Conservation (phyloP, 2,329 filamentous ascomycete species). For the Ascochyta rabiei region DNA sequence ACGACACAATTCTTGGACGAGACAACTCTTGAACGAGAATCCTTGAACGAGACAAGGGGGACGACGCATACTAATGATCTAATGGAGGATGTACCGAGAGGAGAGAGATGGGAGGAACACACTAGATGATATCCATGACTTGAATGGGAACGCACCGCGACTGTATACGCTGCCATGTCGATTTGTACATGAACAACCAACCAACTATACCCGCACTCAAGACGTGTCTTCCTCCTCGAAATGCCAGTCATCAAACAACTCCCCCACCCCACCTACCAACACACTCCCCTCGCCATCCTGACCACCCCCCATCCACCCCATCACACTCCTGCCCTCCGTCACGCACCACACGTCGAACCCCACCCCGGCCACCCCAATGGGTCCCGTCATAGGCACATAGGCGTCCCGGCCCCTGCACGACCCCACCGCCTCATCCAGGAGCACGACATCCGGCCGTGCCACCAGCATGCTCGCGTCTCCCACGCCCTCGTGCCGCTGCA, state of each 20-base stretch:
- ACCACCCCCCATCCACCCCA: background rate
- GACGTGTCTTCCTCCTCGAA: background rate
- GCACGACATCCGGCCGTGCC: background rate
- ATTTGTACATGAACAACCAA: constrained; percentile 1
- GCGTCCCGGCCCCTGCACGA: constrained; percentile 14
- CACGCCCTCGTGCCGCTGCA: constrained; percentile 16
- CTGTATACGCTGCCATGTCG: background rate
- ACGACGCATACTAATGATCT: background rate
- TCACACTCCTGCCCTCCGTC: background rate
- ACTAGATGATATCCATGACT: constrained; percentile 30
- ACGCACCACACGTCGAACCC: constrained; percentile 30
- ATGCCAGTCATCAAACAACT: constrained; percentile 22
- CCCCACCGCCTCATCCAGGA: constrained; percentile 29
- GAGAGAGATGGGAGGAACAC: background rate
- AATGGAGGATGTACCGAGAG: background rate
- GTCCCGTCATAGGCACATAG: constrained; percentile 24
- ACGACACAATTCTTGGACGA: too few species aligned
- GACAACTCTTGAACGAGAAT: too few species aligned
- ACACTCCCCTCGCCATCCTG: background rate
- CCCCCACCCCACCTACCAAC: background rate
- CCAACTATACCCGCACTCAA: background rate
- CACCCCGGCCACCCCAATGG: constrained; percentile 6
- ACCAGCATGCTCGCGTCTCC: constrained; percentile 16
- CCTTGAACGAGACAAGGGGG: background rate
- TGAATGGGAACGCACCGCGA: constrained; percentile 15